Evolutionary conservation across 2,329 filamentous ascomycete genomes (phyloP), one percentile per base, ranked within the genome.

Genomic region (Colletotrichum filicis): DNA sequence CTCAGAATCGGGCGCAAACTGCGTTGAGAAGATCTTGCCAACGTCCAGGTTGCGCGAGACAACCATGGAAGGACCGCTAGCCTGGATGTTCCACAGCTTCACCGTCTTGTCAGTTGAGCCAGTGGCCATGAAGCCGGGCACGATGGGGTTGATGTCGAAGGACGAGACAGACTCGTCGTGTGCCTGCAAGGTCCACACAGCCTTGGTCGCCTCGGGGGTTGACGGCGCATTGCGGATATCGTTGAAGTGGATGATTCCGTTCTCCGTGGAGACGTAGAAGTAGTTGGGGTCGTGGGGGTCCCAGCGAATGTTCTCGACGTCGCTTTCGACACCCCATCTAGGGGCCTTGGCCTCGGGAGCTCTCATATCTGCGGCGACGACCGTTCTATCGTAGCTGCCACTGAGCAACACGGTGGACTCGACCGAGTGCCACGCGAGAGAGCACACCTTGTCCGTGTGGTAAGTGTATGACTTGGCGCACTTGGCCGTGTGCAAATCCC

Each of bases 361-460:
- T 76, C 97, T 91, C 96, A 99, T 98, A 81, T 99, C 97, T 3
- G 95, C 94, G n/a, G 94, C 95, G 9, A 98, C 94, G 11, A 98
- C 89, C 3, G 95, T 98, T 76, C 95, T 92, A 83, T 99, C 97
- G 85, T 98, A 99, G 80, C 94, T 97, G 74, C 97, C 97, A 79
- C 93, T 97, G 73, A 99, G 89, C 28, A 99, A 88, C 24, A 97
- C 91, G 0, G 97, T 98, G 3, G 95, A 92, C 82, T 98, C 94
- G 56, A 88, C 90, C 0, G 94, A 90, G 86, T 98, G 95, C 97
- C 97, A 99, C 76, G 96, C 93, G 69, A 99, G 86, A 26, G 96
- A 95, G 88, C 95, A 99, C 76, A 98, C 95, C 86, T 99, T 99
- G 88, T 98, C 97, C 46, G 94, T 97, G 85, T 99, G 97, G 84